Evolutionary conservation across 2,329 filamentous ascomycete genomes (phyloP), one percentile per base, ranked within the genome.

Genomic region (Fulvia fulva): DNA sequence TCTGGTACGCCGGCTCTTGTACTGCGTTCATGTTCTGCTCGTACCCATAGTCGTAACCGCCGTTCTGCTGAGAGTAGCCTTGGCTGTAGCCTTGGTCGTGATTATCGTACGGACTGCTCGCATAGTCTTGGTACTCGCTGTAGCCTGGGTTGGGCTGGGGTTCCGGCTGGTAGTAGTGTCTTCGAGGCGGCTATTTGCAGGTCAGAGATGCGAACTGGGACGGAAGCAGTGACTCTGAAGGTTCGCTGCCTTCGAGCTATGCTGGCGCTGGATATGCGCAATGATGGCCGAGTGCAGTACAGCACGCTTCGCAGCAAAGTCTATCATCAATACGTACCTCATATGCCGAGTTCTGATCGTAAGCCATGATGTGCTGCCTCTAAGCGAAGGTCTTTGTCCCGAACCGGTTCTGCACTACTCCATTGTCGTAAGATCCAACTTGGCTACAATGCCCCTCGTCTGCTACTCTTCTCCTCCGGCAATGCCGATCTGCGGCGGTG

Each of bases 311-410:
- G 59, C 45, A n/a, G 47, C 41, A 30, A 50, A 50, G 47, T 50
- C 47, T 19, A 50, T 50, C 23, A 26, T 32, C 5, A 12, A 26
- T 32, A 32, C 47, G 47, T 50, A 50, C 47, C 47, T 65, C 60
- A 28, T 68, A 67, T 28, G 63, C 49, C 44, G 64, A 50, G 30
- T 62, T 50, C 53, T 65, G 63, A 50, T 68, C 61, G 57, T 68
- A 68, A 11, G 66, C 66, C 66, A 68, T 68, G 54, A 34, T 57
- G 19, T 19, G 16, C 43, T 45, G 52, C 37, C 23, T 11, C 26
- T 32, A 16, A 21, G 47, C n/a, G 23, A 26, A 9, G 3, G 23
- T 12, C 8, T 1, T n/a, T 25, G 44, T 47, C 1, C 21, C 21
- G 3, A 47, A 47, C 44, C 44, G 23, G 44, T 47, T 47, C 44